Evolutionary conservation across 345 rosid species (phyloP), one percentile per base, ranked within the genome.

Genomic region (Arabis hirsuta): DNA sequence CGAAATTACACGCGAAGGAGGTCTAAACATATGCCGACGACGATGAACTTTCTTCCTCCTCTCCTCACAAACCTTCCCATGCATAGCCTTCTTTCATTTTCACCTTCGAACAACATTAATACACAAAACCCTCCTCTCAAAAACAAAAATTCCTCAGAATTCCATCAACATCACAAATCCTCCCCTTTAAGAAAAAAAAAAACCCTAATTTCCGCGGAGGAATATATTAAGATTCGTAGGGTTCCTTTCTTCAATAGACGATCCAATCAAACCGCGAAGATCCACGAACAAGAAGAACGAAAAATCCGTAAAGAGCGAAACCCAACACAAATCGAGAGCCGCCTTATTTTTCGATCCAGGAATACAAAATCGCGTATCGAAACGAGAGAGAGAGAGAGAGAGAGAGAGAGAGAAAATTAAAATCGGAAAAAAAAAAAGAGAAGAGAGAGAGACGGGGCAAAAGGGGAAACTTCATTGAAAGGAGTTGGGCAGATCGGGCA

Each of bases 51-150:
- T 68, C 66, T 73, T 56, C 82, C 81, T 56, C 82, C 81, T 69
- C 73, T 72, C 62, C 78, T 80, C 85, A 79, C 78, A 79, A 66
- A 77, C 76, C 81, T 80, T 71, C 73, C 85, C 88, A 85, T 78
- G 88, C 91, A 88, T 85, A 84, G 86, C 85, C 90, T 81, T 71
- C 73, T 75, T 0, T 84, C 90, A 84, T 84, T 73, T 81, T 82
- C 86, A 63, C 85, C 83, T 53, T 65, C 56, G 79, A 77, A 80
- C 78, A 85, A 81, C 83, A 87, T 82, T 71, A 83, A 83, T 1
- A 13, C 45, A 67, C 68, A 68, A 65, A 71, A 62, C 58, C 52
- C 57, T 54, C 36, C 32, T 29, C 41, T 59, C 73, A 65, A n/a
- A n/a, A n/a, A n/a, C n/a, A n/a, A n/a, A n/a, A n/a, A 59, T 46